Evolutionary conservation across 768 basidiomycete species (phyloP).

Genomic region (Leccinum boreale): DNA sequence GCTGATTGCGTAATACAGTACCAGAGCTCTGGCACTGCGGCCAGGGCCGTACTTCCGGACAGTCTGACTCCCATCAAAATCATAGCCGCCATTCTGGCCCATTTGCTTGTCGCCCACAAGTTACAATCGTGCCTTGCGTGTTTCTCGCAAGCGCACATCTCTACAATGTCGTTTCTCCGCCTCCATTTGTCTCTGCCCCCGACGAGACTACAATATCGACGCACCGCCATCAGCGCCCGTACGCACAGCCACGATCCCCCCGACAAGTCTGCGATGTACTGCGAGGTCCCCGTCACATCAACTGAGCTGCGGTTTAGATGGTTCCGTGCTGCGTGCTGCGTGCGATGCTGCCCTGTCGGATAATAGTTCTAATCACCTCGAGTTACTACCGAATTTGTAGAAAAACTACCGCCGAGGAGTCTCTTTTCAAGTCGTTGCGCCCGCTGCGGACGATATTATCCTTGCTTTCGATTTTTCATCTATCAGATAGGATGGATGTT

Average conservation of each 20-base stretch:
- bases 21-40: not conserved
- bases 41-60: not conserved
- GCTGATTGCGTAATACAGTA: not conserved
- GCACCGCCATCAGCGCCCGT: not conserved
- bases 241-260: not conserved
- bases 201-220: not conserved
- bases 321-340: too few species aligned
- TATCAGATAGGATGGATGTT: not conserved
- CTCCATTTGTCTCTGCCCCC: not conserved
- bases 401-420: not conserved
- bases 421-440: not conserved
- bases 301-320: not conserved
- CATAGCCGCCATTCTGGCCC: not conserved
- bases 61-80: not conserved
- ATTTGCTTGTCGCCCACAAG: not conserved
- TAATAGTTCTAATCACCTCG: not conserved
- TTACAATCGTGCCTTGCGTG: not conserved
- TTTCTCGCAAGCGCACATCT: not conserved
- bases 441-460: not conserved
- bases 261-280: not conserved
- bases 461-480: not conserved
- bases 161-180: not conserved
- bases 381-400: not conserved
- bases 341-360: not conserved
- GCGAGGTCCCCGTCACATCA: not conserved